Evolutionary conservation across 805 yeast genomes (phyloP).

Genomic region (Citeromyces matritensis): DNA sequence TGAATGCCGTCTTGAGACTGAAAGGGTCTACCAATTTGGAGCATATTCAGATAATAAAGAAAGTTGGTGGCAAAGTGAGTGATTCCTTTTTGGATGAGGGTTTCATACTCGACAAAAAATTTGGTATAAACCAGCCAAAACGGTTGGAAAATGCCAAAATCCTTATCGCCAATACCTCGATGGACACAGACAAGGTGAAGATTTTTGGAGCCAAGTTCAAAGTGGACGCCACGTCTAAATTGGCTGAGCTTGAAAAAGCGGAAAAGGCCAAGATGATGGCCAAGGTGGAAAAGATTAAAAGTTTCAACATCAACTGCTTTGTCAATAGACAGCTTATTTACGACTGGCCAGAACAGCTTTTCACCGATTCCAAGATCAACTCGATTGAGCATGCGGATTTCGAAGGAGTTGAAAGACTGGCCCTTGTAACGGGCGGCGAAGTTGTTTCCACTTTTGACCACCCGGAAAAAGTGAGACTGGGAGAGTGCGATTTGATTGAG

Average conservation of each 20-base stretch:
- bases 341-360: constrained; percentile 95
- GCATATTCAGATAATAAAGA: constrained; percentile 86
- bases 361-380: constrained; percentile 75
- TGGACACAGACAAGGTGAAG: constrained; percentile 96
- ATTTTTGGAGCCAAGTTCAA: constrained; percentile 96
- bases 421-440: constrained; percentile 96
- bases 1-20: constrained; percentile 81
- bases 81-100: constrained; percentile 96
- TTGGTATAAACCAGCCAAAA: constrained; percentile 92
- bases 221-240: constrained; percentile 87
- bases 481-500: constrained; percentile 80
- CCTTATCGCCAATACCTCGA: constrained; percentile 85
- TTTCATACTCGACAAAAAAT: constrained; percentile 77
- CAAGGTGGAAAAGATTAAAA: constrained; percentile 80
- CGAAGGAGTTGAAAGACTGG: constrained; percentile 93
- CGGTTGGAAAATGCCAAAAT: constrained; percentile 70
- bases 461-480: constrained; percentile 76
- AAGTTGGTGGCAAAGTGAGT: constrained; percentile 80
- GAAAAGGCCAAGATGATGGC: constrained; percentile 86
- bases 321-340: constrained; percentile 94
- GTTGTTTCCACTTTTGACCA: constrained; percentile 92
- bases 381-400: constrained; percentile 97
- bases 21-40: constrained; percentile 81
- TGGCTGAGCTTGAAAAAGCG: constrained; percentile 88
- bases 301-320: constrained; percentile 69